Evolutionary conservation across 306 rosid genomes (phyloP).

Genomic region (barrel medic (Medicago truncatula)): DNA sequence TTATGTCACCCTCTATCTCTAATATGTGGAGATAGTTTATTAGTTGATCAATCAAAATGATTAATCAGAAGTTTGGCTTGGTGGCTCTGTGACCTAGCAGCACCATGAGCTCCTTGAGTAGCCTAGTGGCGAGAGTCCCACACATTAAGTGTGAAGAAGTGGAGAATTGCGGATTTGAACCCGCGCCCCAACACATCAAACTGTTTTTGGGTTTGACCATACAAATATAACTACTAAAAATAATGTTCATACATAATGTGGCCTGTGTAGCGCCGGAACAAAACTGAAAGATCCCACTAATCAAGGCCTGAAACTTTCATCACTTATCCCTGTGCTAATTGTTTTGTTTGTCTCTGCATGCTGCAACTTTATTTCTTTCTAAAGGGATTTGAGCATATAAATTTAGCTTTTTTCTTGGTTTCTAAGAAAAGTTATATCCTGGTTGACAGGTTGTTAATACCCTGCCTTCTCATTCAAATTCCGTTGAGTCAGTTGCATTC

Average conservation of each 20-base stretch:
- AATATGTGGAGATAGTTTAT: background rate
- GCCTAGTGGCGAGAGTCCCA: too few relatives aligned
- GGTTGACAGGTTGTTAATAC: constrained; percentile 74
- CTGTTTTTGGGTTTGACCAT: background rate
- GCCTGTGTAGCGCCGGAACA: constrained; percentile 6
- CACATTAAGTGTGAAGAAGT: too few relatives aligned
- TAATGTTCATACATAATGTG: background rate
- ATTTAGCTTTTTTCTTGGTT: too few relatives aligned
- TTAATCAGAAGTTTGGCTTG: constrained; percentile 5
- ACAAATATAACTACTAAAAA: background rate
- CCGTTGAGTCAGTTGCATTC: constrained; percentile 78
- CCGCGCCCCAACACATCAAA: background rate
- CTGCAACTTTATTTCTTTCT: too few relatives aligned
- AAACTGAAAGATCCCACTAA: background rate
- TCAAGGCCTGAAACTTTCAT: background rate
- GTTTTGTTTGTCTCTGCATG: constrained; percentile 19
- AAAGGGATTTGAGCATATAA: too few relatives aligned
- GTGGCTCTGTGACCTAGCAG: constrained; percentile 4
- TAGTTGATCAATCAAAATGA: background rate
- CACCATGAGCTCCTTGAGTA: constrained; percentile 6
- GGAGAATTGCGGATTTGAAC: too few relatives aligned
- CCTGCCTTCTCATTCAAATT: constrained; percentile 67
- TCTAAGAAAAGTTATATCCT: too few relatives aligned
- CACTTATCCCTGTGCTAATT: constrained; percentile 19
- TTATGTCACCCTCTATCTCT: constrained; percentile 11